Evolutionary conservation across 768 basidiomycete genomes (phyloP).

Genomic region (Hypholoma sublateritium): DNA sequence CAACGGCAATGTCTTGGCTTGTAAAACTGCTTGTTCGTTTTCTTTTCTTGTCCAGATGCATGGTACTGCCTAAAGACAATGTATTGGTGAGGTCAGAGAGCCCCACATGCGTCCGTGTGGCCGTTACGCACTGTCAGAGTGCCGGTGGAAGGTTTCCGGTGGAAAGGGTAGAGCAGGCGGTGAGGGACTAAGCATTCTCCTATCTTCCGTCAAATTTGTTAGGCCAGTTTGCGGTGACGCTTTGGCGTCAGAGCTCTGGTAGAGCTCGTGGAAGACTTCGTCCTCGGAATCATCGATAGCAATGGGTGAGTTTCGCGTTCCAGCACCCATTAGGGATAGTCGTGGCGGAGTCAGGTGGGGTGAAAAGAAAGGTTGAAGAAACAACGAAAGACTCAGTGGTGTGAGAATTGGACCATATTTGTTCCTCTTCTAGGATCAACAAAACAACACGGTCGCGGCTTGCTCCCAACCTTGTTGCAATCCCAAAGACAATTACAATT

Average conservation of each 20-base stretch:
- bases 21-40: conserved; percentile 19
- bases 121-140: conserved; percentile 7
- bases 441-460: neutral
- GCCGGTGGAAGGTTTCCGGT: neutral
- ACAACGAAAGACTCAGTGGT: no score
- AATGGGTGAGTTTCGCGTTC: conserved; percentile 36
- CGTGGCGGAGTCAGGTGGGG: conserved; percentile 8
- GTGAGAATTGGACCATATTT: conserved; percentile 7
- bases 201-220: conserved; percentile 2
- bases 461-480: neutral
- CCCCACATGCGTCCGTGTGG: no score
- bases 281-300: conserved; percentile 41
- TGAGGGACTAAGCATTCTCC: neutral
- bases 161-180: neutral
- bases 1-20: conserved; percentile 8
- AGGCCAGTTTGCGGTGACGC: conserved; percentile 1
- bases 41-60: conserved; percentile 13
- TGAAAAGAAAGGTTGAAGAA: conserved; percentile 11
- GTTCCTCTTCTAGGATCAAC: conserved; percentile 4
- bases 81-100: neutral
- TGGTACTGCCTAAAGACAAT: neutral
- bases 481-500: no score
- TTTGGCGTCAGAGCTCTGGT: conserved; percentile 10
- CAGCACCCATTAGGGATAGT: conserved; percentile 24
- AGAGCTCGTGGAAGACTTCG: conserved; percentile 33